phyloP scores from a whole-genome alignment of 345 rosid species.

The Corchorus olitorius region DNA sequence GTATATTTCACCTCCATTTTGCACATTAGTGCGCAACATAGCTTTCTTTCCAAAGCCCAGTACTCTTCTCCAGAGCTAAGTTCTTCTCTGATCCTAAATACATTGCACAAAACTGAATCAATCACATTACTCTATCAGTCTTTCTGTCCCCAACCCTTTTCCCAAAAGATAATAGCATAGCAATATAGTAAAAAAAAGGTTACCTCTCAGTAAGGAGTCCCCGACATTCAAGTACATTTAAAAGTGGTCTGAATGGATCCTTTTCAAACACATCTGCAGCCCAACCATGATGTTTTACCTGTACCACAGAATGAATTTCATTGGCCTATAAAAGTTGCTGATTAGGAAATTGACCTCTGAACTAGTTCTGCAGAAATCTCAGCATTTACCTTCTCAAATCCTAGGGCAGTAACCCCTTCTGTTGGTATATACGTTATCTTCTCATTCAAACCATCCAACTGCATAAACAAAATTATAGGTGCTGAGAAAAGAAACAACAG shows the following conservation, averaged over 20 bases:
- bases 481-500: slow-evolving; percentile 4
- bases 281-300: slow-evolving; percentile 35
- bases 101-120: slow-evolving; percentile 15
- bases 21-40: slow-evolving; percentile 59
- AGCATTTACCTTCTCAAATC: slow-evolving; percentile 28
- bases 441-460: slow-evolving; percentile 87
- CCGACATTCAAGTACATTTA: slow-evolving; percentile 47
- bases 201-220: slow-evolving; percentile 75
- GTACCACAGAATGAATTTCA: slow-evolving; percentile 34
- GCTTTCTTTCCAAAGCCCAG: slow-evolving; percentile 91
- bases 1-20: slow-evolving; percentile 45
- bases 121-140: slow-evolving; percentile 3
- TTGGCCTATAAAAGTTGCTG: slow-evolving; percentile 16
- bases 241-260: slow-evolving; percentile 61
- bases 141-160: neutral
- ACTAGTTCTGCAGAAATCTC: slow-evolving; percentile 7
- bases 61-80: slow-evolving; percentile 71
- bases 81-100: slow-evolving; percentile 65
- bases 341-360: slow-evolving; percentile 3
- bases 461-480: slow-evolving; percentile 33
- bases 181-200: neutral
- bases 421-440: slow-evolving; percentile 47
- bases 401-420: slow-evolving; percentile 25
- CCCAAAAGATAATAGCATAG: neutral
- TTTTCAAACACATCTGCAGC: slow-evolving; percentile 35